Conservation (phyloP, 208 protist genomes). For the Acanthamoeba culbertsoni region DNA sequence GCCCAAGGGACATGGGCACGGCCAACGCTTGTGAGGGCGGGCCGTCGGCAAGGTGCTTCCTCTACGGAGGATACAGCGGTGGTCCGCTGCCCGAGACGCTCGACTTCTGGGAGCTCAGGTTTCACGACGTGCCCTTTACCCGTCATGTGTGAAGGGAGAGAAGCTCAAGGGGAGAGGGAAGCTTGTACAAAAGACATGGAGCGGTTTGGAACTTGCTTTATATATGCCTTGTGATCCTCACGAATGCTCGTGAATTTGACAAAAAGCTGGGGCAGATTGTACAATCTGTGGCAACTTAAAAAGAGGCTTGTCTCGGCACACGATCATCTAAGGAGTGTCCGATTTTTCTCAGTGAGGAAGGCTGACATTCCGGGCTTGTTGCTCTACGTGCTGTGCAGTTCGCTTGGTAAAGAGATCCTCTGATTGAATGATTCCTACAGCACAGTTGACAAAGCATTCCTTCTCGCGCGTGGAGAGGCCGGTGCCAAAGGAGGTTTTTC, state of each 20-base stretch:
- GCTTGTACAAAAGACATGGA: too few relatives aligned
- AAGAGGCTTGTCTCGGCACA: too few relatives aligned
- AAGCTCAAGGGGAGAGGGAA: too few relatives aligned
- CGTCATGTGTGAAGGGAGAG: too few relatives aligned
- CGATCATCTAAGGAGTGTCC: background rate
- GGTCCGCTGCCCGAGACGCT: background rate
- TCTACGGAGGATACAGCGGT: background rate
- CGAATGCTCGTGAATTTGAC: too few relatives aligned
- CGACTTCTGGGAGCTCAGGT: slow-evolving; percentile 4
- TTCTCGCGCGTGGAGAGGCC: background rate
- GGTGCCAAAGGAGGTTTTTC: background rate
- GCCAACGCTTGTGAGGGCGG: too few relatives aligned
- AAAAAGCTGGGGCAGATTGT: too few relatives aligned
- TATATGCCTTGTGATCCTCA: too few relatives aligned
- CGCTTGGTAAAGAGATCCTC: background rate
- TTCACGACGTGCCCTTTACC: background rate
- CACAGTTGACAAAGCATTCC: slow-evolving; percentile 37
- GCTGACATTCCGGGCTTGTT: background rate
- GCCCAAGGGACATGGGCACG: background rate
- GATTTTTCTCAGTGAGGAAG: background rate
- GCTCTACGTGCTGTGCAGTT: background rate
- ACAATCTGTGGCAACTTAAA: too few relatives aligned
- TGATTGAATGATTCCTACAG: background rate
- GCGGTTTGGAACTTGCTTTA: too few relatives aligned
- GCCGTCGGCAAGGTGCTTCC: background rate